A percentile compares a stretch with the other conserved stretches of the same genome.
These are phyloP conservation scores for Sporothrix pallida DNA, from an alignment of 2,329 filamentous ascomycete species.

Conservation along the genomic window DNA sequence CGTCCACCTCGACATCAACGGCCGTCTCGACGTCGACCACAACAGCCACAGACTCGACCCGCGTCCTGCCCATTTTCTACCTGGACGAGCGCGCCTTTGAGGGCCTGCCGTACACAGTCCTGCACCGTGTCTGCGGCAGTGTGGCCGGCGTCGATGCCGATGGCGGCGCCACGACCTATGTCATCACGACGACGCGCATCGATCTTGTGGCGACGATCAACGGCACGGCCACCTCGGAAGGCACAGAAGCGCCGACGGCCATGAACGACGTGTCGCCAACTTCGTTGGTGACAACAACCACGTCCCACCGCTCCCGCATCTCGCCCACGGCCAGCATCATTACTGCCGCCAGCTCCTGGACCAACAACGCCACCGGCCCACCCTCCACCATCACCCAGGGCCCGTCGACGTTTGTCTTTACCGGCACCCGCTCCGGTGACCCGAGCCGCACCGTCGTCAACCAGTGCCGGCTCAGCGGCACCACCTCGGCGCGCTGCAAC, in stretches of 20 bases:
- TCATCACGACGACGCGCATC: slow-evolving; percentile 40
- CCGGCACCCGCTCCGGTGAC: slow-evolving; percentile 38
- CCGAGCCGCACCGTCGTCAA: slow-evolving; percentile 40
- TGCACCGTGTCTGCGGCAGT: slow-evolving; percentile 40
- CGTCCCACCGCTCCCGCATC: neutral
- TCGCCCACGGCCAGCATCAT: slow-evolving; percentile 27
- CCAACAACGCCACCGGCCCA: slow-evolving; percentile 38
- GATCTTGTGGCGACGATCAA: slow-evolving; percentile 35
- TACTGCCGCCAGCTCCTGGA: slow-evolving; percentile 33
- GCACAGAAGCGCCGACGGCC: neutral
- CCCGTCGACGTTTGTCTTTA: slow-evolving; percentile 41
- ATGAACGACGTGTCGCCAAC: slow-evolving; percentile 26
- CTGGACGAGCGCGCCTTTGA: slow-evolving; percentile 41
- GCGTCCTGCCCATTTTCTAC: slow-evolving; percentile 40
- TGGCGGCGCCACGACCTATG: slow-evolving; percentile 41
- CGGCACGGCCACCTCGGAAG: neutral
- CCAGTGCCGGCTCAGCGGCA: slow-evolving; percentile 41
- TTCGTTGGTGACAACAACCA: slow-evolving; percentile 9
- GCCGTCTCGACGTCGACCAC: slow-evolving; percentile 28
- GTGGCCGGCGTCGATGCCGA: slow-evolving; percentile 40
- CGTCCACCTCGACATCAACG: slow-evolving; percentile 30
- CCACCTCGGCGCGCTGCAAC: slow-evolving; percentile 40
- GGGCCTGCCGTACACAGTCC: slow-evolving; percentile 40
- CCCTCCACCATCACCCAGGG: slow-evolving; percentile 43
- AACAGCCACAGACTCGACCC: slow-evolving; percentile 36